Conservation (phyloP, 2,329 filamentous ascomycete species). For the Aschersonia sp. region DNA sequence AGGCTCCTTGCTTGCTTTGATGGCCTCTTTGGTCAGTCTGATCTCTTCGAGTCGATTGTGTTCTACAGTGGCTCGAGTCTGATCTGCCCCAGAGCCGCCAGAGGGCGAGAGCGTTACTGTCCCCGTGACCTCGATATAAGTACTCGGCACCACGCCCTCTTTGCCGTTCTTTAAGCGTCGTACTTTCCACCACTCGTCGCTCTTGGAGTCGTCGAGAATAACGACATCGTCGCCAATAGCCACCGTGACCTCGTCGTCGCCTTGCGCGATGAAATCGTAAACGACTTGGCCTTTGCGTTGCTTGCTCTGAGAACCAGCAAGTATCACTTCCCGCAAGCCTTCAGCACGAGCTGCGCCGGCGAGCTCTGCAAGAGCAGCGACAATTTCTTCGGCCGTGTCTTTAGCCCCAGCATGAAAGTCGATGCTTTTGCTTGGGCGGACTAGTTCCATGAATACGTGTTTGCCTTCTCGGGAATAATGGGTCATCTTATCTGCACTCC, state of each 20-base stretch:
- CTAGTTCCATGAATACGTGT: constrained; percentile 89
- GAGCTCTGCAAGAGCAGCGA: constrained; percentile 73
- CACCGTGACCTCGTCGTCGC: constrained; percentile 91
- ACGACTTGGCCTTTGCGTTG: constrained; percentile 76
- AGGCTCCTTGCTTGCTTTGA: constrained; percentile 44
- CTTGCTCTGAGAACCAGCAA: constrained; percentile 54
- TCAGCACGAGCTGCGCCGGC: constrained; percentile 76
- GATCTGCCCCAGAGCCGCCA: constrained; percentile 28
- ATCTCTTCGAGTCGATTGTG: constrained; percentile 71
- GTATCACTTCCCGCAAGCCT: constrained; percentile 70
- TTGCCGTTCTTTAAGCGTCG: constrained; percentile 79
- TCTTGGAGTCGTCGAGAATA: constrained; percentile 77
- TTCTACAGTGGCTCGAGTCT: constrained; percentile 52
- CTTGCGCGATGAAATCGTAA: constrained; percentile 94
- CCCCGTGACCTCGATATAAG: constrained; percentile 82
- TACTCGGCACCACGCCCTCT: constrained; percentile 91
- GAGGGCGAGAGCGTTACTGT: constrained; percentile 37
- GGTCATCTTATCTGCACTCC: constrained; percentile 89
- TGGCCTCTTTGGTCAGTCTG: constrained; percentile 65
- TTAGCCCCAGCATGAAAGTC: constrained; percentile 97
- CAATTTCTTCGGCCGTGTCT: constrained; percentile 90
- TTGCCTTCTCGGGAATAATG: constrained; percentile 97
- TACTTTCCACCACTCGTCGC: constrained; percentile 98
- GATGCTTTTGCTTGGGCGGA: constrained; percentile 82
- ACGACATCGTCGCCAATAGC: constrained; percentile 80